Evolutionary conservation across 1,139 yeast genomes (phyloP).

Genomic region (Scheffersomyces insectosa): DNA sequence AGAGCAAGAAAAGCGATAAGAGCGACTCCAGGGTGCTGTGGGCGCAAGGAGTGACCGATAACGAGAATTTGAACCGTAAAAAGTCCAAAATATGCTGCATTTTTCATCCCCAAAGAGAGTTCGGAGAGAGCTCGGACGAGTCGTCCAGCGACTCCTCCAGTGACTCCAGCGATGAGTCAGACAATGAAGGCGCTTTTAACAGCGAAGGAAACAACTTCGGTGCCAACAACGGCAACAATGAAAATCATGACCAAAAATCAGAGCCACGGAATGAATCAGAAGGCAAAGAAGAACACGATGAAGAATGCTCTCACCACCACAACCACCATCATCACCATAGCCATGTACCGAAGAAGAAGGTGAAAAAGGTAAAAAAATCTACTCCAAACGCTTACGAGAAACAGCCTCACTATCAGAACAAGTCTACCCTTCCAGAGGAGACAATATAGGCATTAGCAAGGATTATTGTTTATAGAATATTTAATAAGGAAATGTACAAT

Average conservation of each 20-base stretch:
- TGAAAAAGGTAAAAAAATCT: constrained; percentile 5
- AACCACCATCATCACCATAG: constrained; percentile 5
- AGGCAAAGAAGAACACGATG: background rate
- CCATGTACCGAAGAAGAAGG: constrained; percentile 7
- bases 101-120: constrained; percentile 79
- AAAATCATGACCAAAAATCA: constrained; percentile 1
- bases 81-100: constrained; percentile 95
- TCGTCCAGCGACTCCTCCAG: constrained; percentile 29
- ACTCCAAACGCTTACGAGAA: constrained; percentile 73
- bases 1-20: constrained; percentile 1
- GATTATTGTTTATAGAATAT: too few relatives aligned
- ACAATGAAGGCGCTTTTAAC: constrained; percentile 6
- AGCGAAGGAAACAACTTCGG: constrained; percentile 8
- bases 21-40: constrained; percentile 63
- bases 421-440: constrained; percentile 13
- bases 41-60: constrained; percentile 85
- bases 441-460: too few relatives aligned
- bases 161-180: constrained; percentile 37
- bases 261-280: background rate
- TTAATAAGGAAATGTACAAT: too few relatives aligned
- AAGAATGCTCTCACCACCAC: too few relatives aligned
- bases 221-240: constrained; percentile 4
- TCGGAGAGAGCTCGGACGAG: constrained; percentile 41
- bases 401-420: constrained; percentile 62
- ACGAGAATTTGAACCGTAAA: constrained; percentile 83